These are phyloP conservation scores for Amylocystis lapponica DNA, from an alignment of 768 basidiomycete species.

Conservation along the genomic window DNA sequence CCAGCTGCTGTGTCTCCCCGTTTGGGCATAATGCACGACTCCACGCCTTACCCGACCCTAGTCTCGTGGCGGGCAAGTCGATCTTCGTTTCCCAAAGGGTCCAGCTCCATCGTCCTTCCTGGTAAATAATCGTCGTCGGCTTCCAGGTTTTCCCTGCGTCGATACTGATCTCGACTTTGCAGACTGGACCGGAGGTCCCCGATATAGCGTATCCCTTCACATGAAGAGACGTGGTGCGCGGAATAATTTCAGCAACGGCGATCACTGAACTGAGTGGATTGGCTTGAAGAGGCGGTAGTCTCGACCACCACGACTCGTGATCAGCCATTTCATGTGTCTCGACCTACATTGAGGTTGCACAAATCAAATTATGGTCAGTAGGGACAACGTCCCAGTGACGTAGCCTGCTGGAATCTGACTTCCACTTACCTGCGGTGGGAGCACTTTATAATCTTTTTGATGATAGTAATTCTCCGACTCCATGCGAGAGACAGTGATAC, in stretches of 20 bases:
- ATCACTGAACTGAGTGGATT: conserved; percentile 62
- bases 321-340: conserved; percentile 19
- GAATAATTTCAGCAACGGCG: conserved; percentile 18
- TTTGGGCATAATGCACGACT: conserved; percentile 49
- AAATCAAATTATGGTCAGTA: conserved; percentile 30
- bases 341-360: conserved; percentile 5
- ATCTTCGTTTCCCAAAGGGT: conserved; percentile 59
- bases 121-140: conserved; percentile 12
- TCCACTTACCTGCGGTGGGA: conserved; percentile 8
- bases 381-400: conserved; percentile 27
- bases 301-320: conserved; percentile 38
- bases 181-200: conserved; percentile 7
- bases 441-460: conserved; percentile 63
- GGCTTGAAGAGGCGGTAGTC: conserved; percentile 51
- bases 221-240: background rate
- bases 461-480: conserved; percentile 64
- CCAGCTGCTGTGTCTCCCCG: conserved; percentile 41
- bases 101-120: conserved; percentile 64
- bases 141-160: conserved; percentile 14
- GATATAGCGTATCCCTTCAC: conserved; percentile 15
- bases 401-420: background rate
- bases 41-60: conserved; percentile 17
- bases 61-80: conserved; percentile 17
- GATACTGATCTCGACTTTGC: conserved; percentile 9
- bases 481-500: conserved; percentile 50